These are phyloP conservation scores for Sordaria brevicollis DNA, from an alignment of 495 filamentous ascomycete species.

Conservation along the genomic window DNA sequence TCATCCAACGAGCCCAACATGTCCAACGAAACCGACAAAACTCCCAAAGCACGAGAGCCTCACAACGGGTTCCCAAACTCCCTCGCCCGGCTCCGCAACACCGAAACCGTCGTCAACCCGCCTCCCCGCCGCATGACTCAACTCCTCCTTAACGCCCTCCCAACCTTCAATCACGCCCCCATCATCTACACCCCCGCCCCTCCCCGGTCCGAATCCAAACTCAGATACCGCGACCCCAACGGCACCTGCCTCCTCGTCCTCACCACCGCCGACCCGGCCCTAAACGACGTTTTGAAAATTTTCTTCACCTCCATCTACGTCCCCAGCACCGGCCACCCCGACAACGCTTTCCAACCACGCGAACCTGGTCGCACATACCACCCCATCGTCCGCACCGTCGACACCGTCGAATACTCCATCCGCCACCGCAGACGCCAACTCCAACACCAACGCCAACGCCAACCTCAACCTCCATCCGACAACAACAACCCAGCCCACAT, in stretches of 20 bases:
- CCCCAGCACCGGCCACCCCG: background rate
- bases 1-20: background rate
- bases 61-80: background rate
- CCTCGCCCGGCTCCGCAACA: background rate
- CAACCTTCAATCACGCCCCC: background rate
- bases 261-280: constrained; percentile 8
- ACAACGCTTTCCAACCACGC: background rate
- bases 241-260: constrained; percentile 1
- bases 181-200: background rate
- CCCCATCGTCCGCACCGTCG: too few species aligned
- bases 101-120: background rate
- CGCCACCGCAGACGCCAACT: background rate
- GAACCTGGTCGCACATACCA: too few species aligned
- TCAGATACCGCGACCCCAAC: background rate
- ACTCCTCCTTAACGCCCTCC: background rate
- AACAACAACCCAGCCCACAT: background rate
- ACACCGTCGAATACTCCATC: too few species aligned
- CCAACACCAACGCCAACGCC: background rate
- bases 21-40: too few species aligned
- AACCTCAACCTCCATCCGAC: background rate
- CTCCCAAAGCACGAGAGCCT: background rate
- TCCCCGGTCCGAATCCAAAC: background rate
- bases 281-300: background rate
- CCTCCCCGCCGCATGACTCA: background rate
- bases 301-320: background rate